Evolutionary conservation across 1,284 basidiomycete genomes (phyloP).

Genomic region (Megacollybia platyphylla): DNA sequence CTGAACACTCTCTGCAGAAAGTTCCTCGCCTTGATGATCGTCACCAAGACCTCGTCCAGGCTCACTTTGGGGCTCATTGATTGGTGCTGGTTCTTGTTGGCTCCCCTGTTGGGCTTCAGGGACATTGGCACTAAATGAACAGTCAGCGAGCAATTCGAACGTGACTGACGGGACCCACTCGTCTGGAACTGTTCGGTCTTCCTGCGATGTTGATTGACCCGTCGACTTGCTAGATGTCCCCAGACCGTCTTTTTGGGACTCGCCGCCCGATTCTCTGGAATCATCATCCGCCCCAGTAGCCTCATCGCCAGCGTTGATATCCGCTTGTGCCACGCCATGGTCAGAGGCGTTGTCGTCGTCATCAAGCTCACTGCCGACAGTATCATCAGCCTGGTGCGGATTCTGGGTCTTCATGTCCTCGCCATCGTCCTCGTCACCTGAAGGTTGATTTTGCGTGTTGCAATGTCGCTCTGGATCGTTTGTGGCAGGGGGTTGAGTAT

Average conservation of each 20-base stretch:
- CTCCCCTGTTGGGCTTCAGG: background rate
- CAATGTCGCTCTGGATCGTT: constrained; percentile 11
- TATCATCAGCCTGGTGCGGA: constrained; percentile 12
- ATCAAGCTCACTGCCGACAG: constrained; percentile 16
- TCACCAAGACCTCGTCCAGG: constrained; percentile 24
- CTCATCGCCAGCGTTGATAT: constrained; percentile 21
- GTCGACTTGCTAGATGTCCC: background rate
- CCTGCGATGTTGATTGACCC: background rate
- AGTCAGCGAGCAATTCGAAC: background rate
- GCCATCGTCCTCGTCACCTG: constrained; percentile 13
- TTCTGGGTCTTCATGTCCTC: constrained; percentile 13
- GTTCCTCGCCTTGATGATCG: constrained; percentile 28
- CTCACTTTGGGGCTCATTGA: constrained; percentile 11
- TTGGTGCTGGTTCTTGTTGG: constrained; percentile 4
- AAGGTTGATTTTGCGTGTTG: constrained; percentile 6
- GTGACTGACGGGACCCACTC: constrained; percentile 13
- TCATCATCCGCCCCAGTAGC: constrained; percentile 5
- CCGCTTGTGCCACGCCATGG: constrained; percentile 20
- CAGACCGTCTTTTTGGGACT: background rate
- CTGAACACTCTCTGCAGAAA: constrained; percentile 25
- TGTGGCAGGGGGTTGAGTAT: constrained; percentile 1
- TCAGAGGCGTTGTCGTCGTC: constrained; percentile 13
- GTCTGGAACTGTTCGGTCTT: constrained; percentile 8
- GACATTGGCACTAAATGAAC: background rate
- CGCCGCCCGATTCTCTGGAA: background rate